These are phyloP conservation scores for Picochlorum sp. DNA, from an alignment of 139 green algal species.

Conservation along the genomic window DNA sequence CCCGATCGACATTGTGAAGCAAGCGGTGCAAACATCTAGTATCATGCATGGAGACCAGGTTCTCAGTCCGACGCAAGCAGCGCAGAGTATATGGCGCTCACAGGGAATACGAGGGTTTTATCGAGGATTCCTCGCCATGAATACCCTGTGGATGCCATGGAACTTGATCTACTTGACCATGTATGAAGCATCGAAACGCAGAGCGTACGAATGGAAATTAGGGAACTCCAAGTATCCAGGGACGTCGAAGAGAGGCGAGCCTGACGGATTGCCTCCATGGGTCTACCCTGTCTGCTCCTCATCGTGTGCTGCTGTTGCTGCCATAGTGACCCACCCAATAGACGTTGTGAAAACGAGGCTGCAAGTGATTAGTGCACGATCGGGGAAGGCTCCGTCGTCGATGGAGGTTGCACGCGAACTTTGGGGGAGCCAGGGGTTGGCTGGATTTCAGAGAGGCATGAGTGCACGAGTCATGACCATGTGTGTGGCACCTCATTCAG, in stretches of 20 bases:
- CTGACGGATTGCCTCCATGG: slow-evolving; percentile 24
- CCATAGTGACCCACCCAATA: slow-evolving; percentile 56
- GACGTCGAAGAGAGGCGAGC: too few species aligned
- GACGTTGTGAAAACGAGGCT: slow-evolving; percentile 79
- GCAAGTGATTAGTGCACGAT: slow-evolving; percentile 44
- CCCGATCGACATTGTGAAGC: slow-evolving; percentile 85
- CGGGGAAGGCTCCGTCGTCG: not conserved
- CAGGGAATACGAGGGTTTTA: slow-evolving; percentile 20
- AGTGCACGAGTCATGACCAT: slow-evolving; percentile 49
- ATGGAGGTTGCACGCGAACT: slow-evolving; percentile 22
- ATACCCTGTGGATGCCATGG: slow-evolving; percentile 73
- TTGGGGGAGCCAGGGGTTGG: slow-evolving; percentile 33
- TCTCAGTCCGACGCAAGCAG: slow-evolving; percentile 6
- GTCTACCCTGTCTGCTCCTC: slow-evolving; percentile 29
- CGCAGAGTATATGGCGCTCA: slow-evolving; percentile 12
- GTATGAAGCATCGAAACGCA: slow-evolving; percentile 53
- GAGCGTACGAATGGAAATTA: slow-evolving; percentile 6
- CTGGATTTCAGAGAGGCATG: slow-evolving; percentile 40
- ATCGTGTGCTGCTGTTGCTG: slow-evolving; percentile 41
- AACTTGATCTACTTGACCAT: slow-evolving; percentile 65
- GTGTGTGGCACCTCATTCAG: slow-evolving; percentile 42
- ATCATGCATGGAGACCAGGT: slow-evolving; percentile 10
- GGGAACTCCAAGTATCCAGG: not conserved
- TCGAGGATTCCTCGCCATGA: slow-evolving; percentile 50
- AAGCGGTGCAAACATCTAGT: slow-evolving; percentile 61